A percentile compares a stretch with the other conserved stretches of the same genome.
Evolutionary conservation across 192 early-diverging fungal genomes (phyloP).

Genomic region (Mortierella antarctica): DNA sequence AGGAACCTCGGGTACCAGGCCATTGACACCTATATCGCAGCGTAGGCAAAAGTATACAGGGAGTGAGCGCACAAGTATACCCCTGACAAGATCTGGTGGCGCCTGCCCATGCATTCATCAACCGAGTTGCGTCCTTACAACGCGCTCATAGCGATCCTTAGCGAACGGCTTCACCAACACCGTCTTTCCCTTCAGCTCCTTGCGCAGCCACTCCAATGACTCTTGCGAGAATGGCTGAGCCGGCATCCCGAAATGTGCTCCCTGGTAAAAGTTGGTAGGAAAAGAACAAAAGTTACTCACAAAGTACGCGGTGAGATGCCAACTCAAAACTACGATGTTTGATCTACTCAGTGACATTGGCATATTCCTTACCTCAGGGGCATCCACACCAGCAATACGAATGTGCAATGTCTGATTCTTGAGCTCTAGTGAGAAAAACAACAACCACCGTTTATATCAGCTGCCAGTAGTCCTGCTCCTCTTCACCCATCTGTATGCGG

Average conservation of each 20-base stretch:
- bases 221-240: slow-evolving; percentile 68
- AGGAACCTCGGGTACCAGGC: slow-evolving; percentile 57
- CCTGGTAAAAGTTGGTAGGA: slow-evolving; percentile 13
- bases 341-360: too few species aligned
- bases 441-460: background rate
- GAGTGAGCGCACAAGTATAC: background rate
- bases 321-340: background rate
- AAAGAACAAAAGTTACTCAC: background rate
- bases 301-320: background rate
- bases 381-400: slow-evolving; percentile 76
- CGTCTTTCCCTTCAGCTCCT: slow-evolving; percentile 50
- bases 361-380: slow-evolving; percentile 64
- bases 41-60: background rate
- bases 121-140: slow-evolving; percentile 52
- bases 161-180: slow-evolving; percentile 61
- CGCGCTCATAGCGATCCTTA: slow-evolving; percentile 70
- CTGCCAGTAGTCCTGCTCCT: background rate
- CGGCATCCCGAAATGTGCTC: slow-evolving; percentile 75
- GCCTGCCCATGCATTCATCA: background rate
- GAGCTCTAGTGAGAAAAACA: slow-evolving; percentile 42
- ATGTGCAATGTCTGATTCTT: slow-evolving; percentile 71
- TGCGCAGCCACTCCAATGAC: slow-evolving; percentile 62
- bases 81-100: background rate
- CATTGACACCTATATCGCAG: slow-evolving; percentile 61
- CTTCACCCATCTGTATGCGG: background rate